phyloP scores from a whole-genome alignment of 1,139 yeast species.

The Torulaspora pretoriensis region DNA sequence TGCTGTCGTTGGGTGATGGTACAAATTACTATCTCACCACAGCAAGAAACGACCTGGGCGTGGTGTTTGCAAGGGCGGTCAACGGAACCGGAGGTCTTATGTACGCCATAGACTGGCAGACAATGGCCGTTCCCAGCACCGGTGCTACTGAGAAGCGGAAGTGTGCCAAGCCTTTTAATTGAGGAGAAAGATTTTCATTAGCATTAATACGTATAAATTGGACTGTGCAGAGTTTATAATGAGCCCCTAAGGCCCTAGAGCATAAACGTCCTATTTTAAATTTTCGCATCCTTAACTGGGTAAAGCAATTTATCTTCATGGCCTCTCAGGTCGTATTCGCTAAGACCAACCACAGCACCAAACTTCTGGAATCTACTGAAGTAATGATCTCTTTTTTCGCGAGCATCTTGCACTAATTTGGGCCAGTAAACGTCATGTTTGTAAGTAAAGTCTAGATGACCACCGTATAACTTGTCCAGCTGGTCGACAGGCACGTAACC shows the following conservation, averaged over 20 bases:
- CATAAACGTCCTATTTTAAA: constrained; percentile 9
- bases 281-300: constrained; percentile 29
- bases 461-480: constrained; percentile 80
- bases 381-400: constrained; percentile 51
- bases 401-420: constrained; percentile 55
- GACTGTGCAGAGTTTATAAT: constrained; percentile 6
- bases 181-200: background rate
- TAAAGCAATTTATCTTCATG: constrained; percentile 43
- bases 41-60: constrained; percentile 89
- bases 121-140: constrained; percentile 77
- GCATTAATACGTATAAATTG: constrained; percentile 1
- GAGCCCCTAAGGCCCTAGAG: background rate
- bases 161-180: constrained; percentile 77
- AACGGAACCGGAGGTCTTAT: constrained; percentile 72
- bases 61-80: constrained; percentile 72
- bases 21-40: constrained; percentile 84
- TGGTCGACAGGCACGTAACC: constrained; percentile 77
- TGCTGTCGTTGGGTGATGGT: constrained; percentile 90
- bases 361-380: constrained; percentile 58
- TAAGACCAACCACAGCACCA: constrained; percentile 71
- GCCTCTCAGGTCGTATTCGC: constrained; percentile 78
- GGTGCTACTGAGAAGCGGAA: constrained; percentile 79
- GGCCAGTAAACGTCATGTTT: constrained; percentile 80
- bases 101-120: constrained; percentile 95
- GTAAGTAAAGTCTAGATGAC: constrained; percentile 76